Conservation (phyloP, 345 rosid genomes). For the Capsella bursapastoris region DNA sequence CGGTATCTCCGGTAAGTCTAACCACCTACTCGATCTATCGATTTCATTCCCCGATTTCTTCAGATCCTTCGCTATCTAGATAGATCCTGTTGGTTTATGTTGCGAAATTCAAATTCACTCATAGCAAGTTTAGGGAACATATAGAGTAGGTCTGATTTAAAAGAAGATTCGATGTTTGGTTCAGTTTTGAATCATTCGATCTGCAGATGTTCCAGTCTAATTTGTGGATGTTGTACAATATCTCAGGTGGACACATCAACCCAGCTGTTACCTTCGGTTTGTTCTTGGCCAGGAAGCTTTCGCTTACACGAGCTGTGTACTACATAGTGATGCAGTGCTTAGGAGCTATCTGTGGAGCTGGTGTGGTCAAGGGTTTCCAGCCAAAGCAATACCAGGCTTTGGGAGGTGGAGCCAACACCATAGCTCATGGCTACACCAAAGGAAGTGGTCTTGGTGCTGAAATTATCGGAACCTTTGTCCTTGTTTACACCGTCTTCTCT, state of each 20-base stretch:
- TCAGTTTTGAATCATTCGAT: neutral
- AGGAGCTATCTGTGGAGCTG: slow-evolving; percentile 58
- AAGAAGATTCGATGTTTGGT: neutral
- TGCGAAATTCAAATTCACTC: neutral
- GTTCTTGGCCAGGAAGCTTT: slow-evolving; percentile 48
- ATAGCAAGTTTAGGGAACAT: neutral
- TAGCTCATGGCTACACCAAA: slow-evolving; percentile 55
- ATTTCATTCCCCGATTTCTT: slow-evolving; percentile 18
- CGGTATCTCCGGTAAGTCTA: slow-evolving; percentile 51
- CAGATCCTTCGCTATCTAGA: slow-evolving; percentile 14
- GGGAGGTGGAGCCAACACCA: slow-evolving; percentile 58
- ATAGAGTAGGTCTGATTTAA: neutral
- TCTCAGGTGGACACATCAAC: slow-evolving; percentile 56
- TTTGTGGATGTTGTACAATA: slow-evolving; percentile 15
- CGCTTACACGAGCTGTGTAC: slow-evolving; percentile 49
- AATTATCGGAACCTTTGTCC: slow-evolving; percentile 55
- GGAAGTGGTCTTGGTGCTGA: slow-evolving; percentile 59
- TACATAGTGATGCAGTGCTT: slow-evolving; percentile 54
- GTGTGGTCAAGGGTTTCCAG: slow-evolving; percentile 59
- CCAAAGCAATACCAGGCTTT: slow-evolving; percentile 42
- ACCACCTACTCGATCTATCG: neutral
- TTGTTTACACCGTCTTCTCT: slow-evolving; percentile 56
- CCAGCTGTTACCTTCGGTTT: slow-evolving; percentile 52
- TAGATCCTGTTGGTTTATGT: slow-evolving; percentile 10
- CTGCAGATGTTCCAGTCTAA: slow-evolving; percentile 8